Base-by-base conservation (phyloP, 345 rosid species). In the Cardiospermum halicacabum region DNA sequence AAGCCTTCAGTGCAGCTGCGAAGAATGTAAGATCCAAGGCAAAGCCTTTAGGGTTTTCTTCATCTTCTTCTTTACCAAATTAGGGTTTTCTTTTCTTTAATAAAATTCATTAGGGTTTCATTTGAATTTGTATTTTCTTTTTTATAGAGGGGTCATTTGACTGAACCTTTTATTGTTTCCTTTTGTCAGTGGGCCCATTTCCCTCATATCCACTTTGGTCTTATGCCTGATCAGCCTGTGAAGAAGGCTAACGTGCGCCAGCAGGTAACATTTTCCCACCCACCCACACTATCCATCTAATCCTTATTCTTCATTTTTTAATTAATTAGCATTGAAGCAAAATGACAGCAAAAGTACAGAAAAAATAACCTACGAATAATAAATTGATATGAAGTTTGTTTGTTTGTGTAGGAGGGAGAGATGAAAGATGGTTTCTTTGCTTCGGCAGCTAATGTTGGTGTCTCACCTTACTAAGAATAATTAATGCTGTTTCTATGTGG, bases 1-100 rank as follows among this genome's bases (percentile, higher is more conserved):
- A 82, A 56, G 86, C 86, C 47, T 82, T 82, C 66, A 82, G 86
- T 66, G 86, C 86, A 12, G 86, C 86, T 68, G 86, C 86, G 18
- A 82, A 82, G 75, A 82, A 82, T 75, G 86, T 82, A 57, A 72
- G 84, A 74, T 61, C 75, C 76, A 6, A 53, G 64, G 27, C 56
- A 49, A 28, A 18, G 57, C n/a, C 36, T 19, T 55, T 28, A 53
- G 69, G 24, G 65, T 61, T 61, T 67, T 65, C 77, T 63, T 67
- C 71, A 70, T 78, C 55, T n/a, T n/a, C n/a, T n/a, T n/a, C n/a
- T n/a, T n/a, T n/a, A n/a, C n/a, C n/a, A n/a, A 56, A 65, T 69
- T 73, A 60, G 69, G 69, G 70, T 40, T 64, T 67, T 58, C 58
- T 25, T 60, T 59, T 12, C 3, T 6, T 3, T 16, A 45, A 30